Percentiles rank a stretch among this genome's conserved stretches.
Conservation (phyloP, 345 rosid genomes). For the Aurinia saxatilis region DNA sequence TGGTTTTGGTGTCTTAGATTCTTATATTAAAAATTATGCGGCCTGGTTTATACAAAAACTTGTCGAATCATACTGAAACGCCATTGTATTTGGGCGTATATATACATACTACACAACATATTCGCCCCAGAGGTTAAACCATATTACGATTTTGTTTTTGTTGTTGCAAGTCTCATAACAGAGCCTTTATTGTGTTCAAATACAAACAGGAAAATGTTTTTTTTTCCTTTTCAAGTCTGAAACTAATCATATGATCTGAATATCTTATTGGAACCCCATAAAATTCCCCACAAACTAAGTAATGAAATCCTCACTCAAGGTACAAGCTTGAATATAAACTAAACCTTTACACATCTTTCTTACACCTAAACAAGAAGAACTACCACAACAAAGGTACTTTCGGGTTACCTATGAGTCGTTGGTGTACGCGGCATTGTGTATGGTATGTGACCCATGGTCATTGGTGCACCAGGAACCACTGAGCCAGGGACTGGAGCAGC, state of each 20-base stretch:
- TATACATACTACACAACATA: not conserved
- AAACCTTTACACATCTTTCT: conserved; percentile 44
- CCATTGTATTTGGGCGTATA: not conserved
- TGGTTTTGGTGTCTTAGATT: not conserved
- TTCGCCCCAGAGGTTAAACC: conserved; percentile 1
- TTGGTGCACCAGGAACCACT: conserved; percentile 70
- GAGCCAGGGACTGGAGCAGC: conserved; percentile 60
- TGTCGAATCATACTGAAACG: not conserved
- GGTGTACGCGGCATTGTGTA: conserved; percentile 70
- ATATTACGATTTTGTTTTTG: not conserved
- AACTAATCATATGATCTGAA: conserved; percentile 22
- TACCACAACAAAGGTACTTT: conserved; percentile 17
- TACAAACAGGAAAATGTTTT: conserved; percentile 5
- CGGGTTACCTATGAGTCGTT: conserved; percentile 56
- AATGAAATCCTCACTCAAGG: conserved; percentile 22
- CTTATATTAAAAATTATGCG: not conserved
- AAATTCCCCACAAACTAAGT: conserved; percentile 20
- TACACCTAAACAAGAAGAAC: conserved; percentile 22
- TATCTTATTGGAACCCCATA: conserved; percentile 17
- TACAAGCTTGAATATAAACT: conserved; percentile 26
- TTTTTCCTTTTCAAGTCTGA: conserved; percentile 1
- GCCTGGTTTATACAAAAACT: not conserved
- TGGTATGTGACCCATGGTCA: conserved; percentile 62
- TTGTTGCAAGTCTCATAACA: not conserved
- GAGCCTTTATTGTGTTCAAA: conserved; percentile 14